A percentile compares a stretch with the other conserved stretches of the same genome.
Conservation (phyloP, 2,329 filamentous ascomycete species). For the Colletotrichum sp. region DNA sequence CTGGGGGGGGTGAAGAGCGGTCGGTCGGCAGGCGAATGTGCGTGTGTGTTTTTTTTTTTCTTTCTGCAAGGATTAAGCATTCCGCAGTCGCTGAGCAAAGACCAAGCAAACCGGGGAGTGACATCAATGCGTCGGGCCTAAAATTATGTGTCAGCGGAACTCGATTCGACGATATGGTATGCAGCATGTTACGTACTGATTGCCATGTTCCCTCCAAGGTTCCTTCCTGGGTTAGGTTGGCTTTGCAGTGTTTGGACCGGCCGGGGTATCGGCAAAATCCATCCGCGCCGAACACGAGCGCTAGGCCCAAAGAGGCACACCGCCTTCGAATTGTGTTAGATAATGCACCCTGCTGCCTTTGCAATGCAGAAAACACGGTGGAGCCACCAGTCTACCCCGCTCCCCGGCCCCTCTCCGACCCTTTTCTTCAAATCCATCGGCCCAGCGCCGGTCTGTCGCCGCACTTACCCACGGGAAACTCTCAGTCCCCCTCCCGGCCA, state of each 20-base stretch:
- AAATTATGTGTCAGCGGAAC: conserved; percentile 17
- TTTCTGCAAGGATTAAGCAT: not conserved
- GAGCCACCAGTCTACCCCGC: not conserved
- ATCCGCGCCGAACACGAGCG: not conserved
- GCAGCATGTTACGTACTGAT: conserved; percentile 8
- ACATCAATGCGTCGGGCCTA: conserved; percentile 17
- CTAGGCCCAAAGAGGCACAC: not conserved
- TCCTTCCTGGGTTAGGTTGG: not conserved
- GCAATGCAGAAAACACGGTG: not conserved
- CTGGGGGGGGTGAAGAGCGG: not conserved
- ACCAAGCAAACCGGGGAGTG: not conserved
- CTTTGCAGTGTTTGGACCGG: not conserved
- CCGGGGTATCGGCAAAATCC: conserved; percentile 4
- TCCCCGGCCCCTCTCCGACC: not conserved
- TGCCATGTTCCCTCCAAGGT: not conserved
- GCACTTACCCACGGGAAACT: not conserved
- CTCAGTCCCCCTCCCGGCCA: not conserved
- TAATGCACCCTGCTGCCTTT: not conserved
- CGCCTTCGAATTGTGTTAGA: not conserved
- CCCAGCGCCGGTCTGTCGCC: not conserved
- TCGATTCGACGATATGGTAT: conserved; percentile 12
- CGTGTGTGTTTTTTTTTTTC: not conserved
- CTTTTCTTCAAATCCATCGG: not conserved
- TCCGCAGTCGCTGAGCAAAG: not conserved
- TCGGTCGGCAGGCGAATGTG: not conserved